Percentiles rank a stretch among this genome's conserved stretches.
Evolutionary conservation across 1,284 basidiomycete genomes (phyloP).

Genomic region (Marasmius oreades): DNA sequence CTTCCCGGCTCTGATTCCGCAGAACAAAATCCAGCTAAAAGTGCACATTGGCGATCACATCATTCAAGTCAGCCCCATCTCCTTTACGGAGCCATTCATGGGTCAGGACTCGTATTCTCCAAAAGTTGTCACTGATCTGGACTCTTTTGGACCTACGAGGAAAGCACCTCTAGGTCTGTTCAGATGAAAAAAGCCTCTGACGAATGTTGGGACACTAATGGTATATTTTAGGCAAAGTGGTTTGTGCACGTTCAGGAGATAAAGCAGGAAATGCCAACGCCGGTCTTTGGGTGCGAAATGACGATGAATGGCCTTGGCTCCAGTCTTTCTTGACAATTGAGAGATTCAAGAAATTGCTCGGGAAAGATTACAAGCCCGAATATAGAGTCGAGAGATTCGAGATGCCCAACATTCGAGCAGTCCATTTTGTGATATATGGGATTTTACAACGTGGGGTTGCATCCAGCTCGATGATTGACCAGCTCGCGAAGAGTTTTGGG

Average conservation of each 20-base stretch:
- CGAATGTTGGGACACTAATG: not conserved
- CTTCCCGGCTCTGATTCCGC: slow-evolving; percentile 9
- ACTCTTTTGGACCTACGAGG: slow-evolving; percentile 13
- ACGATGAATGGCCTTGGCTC: slow-evolving; percentile 20
- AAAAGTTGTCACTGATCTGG: not conserved
- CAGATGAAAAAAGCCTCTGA: not conserved
- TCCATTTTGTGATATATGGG: slow-evolving; percentile 21
- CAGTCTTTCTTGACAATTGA: slow-evolving; percentile 16
- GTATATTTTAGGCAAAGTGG: slow-evolving; percentile 13
- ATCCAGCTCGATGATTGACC: slow-evolving; percentile 19
- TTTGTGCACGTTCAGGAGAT: slow-evolving; percentile 21
- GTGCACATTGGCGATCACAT: slow-evolving; percentile 5
- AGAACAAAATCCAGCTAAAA: slow-evolving; percentile 4
- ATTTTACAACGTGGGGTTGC: slow-evolving; percentile 21
- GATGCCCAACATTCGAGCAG: slow-evolving; percentile 19
- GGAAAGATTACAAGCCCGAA: slow-evolving; percentile 16
- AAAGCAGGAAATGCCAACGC: slow-evolving; percentile 22
- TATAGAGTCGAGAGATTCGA: slow-evolving; percentile 19
- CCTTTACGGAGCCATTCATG: slow-evolving; percentile 8
- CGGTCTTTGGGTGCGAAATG: slow-evolving; percentile 17
- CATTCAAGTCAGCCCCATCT: slow-evolving; percentile 12
- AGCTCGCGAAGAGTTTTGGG: slow-evolving; percentile 21
- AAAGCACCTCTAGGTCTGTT: slow-evolving; percentile 17
- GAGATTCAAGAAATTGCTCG: slow-evolving; percentile 17
- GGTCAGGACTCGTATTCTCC: slow-evolving; percentile 11